These are phyloP conservation scores for Madurella mycetomatis DNA, from an alignment of 2,329 filamentous ascomycete species.

Conservation along the genomic window DNA sequence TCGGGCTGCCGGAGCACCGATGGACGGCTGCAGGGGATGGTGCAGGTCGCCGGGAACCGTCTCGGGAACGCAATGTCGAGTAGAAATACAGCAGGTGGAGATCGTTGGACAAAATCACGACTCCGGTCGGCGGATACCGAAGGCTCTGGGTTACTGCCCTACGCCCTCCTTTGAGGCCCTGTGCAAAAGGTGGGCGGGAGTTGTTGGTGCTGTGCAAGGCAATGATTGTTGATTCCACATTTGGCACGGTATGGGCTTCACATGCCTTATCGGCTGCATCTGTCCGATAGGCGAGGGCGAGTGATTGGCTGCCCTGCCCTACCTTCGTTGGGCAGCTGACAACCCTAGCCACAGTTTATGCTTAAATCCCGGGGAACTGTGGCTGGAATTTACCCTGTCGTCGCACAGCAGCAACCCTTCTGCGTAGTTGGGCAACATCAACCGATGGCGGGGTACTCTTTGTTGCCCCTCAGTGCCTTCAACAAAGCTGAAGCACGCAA, in stretches of 20 bases:
- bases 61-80: too few relatives aligned
- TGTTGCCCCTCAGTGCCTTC: constrained; percentile 1
- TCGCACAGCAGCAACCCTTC: too few relatives aligned
- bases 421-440: background rate
- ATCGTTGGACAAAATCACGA: too few relatives aligned
- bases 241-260: background rate
- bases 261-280: constrained; percentile 19
- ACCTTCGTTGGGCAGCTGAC: background rate
- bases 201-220: background rate
- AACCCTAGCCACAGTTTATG: constrained; percentile 9
- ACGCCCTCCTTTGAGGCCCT: too few relatives aligned
- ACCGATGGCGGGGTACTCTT: constrained; percentile 12
- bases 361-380: background rate
- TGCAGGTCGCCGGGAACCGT: too few relatives aligned
- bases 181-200: too few relatives aligned
- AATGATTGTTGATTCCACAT: too few relatives aligned
- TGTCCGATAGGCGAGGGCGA: constrained; percentile 11
- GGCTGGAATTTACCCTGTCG: constrained; percentile 6
- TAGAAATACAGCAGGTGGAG: too few relatives aligned
- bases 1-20: too few relatives aligned
- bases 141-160: too few relatives aligned
- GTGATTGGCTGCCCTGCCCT: constrained; percentile 6
- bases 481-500: background rate
- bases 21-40: too few relatives aligned
- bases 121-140: too few relatives aligned